These are phyloP conservation scores for Blastomyces percursus DNA, from an alignment of 2,329 filamentous ascomycete genomes.

Conservation along the genomic window DNA sequence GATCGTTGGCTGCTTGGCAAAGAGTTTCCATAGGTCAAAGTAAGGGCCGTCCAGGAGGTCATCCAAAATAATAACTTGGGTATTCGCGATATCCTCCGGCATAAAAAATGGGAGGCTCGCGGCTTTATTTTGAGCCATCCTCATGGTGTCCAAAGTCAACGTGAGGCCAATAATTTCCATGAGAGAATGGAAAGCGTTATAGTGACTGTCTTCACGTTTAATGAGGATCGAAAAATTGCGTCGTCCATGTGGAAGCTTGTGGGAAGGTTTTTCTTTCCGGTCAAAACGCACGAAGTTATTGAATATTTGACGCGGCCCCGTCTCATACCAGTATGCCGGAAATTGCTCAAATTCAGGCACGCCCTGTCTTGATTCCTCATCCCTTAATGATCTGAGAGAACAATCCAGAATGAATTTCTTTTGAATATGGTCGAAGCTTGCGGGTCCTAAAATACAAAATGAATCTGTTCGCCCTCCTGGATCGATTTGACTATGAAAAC, in stretches of 20 bases:
- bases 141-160: slow-evolving; percentile 26
- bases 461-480: slow-evolving; percentile 16
- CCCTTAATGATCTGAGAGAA: slow-evolving; percentile 8
- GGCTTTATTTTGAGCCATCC: slow-evolving; percentile 16
- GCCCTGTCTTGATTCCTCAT: neutral
- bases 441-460: slow-evolving; percentile 18
- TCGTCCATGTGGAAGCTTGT: slow-evolving; percentile 4
- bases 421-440: slow-evolving; percentile 13
- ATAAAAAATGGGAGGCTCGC: slow-evolving; percentile 15
- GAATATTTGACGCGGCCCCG: slow-evolving; percentile 21
- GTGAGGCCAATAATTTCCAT: slow-evolving; percentile 28
- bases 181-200: slow-evolving; percentile 28
- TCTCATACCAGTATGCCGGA: slow-evolving; percentile 23
- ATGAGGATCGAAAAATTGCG: slow-evolving; percentile 20
- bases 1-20: slow-evolving; percentile 23
- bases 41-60: slow-evolving; percentile 26
- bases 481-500: slow-evolving; percentile 19
- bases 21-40: slow-evolving; percentile 31
- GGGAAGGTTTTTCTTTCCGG: neutral
- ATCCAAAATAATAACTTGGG: slow-evolving; percentile 30
- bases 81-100: slow-evolving; percentile 13
- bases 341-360: slow-evolving; percentile 14
- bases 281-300: slow-evolving; percentile 13
- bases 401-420: slow-evolving; percentile 17
- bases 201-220: slow-evolving; percentile 25